phyloP scores from a whole-genome alignment of 495 filamentous ascomycete species.

The Penicillium lagena region DNA sequence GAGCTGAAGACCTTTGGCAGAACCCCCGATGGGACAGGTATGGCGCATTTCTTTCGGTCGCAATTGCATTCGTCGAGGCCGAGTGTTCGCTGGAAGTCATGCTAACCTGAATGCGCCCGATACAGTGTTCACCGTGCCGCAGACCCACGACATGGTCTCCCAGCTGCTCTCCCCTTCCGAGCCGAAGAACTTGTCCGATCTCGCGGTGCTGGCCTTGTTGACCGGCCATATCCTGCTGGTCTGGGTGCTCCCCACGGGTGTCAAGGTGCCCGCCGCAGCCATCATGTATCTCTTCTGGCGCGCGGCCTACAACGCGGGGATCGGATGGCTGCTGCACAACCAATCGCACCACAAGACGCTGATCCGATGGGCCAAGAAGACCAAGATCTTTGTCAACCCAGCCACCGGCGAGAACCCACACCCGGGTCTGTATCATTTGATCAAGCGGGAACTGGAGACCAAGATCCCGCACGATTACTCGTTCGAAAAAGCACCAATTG shows the following conservation, averaged over 20 bases:
- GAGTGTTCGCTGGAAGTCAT: background rate
- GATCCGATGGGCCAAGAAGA: constrained; percentile 81
- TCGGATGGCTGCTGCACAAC: constrained; percentile 79
- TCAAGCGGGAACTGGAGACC: constrained; percentile 85
- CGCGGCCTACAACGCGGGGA: constrained; percentile 84
- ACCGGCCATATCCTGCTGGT: constrained; percentile 64
- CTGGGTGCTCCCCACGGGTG: constrained; percentile 59
- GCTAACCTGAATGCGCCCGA: constrained; percentile 10
- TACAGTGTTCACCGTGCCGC: constrained; percentile 88
- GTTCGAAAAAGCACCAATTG: constrained; percentile 85
- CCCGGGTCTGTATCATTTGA: constrained; percentile 69
- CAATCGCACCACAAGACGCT: constrained; percentile 86
- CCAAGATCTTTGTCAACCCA: constrained; percentile 79
- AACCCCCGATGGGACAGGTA: constrained; percentile 86
- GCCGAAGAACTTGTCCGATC: constrained; percentile 89
- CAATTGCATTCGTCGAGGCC: background rate
- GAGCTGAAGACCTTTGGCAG: constrained; percentile 79
- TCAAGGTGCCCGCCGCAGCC: constrained; percentile 71
- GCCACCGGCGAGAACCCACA: constrained; percentile 71
- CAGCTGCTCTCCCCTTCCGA: constrained; percentile 91
- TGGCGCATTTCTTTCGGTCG: constrained; percentile 18
- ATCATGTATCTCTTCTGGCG: constrained; percentile 88
- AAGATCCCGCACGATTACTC: constrained; percentile 93
- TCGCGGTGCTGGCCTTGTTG: constrained; percentile 74
- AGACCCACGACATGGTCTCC: constrained; percentile 98